Percentiles rank a stretch among this genome's conserved stretches.
These are phyloP conservation scores for Ichthyophthirius multifiliis DNA, from an alignment of 169 alveolate species.

Conservation along the genomic window DNA sequence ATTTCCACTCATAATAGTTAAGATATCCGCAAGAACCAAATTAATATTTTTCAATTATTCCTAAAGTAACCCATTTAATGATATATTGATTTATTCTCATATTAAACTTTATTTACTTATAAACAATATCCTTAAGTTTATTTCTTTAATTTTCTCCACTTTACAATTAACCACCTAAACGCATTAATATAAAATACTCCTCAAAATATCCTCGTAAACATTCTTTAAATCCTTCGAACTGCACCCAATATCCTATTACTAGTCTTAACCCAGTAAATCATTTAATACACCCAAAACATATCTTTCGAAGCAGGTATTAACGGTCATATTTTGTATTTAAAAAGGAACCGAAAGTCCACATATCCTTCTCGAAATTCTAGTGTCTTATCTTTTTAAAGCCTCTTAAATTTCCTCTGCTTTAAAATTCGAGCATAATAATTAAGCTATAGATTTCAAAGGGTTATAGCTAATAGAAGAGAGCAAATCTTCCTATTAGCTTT, in stretches of 20 bases:
- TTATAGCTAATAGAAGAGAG: neutral
- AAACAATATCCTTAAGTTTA: neutral
- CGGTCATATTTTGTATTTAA: neutral
- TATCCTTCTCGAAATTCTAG: slow-evolving; percentile 28
- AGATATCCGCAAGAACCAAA: neutral
- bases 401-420: neutral
- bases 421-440: slow-evolving; percentile 4
- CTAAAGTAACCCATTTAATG: neutral
- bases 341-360: slow-evolving; percentile 4
- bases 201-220: neutral
- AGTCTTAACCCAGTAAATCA: neutral
- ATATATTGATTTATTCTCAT: neutral
- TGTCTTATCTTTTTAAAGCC: slow-evolving; percentile 13
- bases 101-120: neutral
- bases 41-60: neutral
- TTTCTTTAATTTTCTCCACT: neutral
- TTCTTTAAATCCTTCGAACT: neutral
- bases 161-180: neutral
- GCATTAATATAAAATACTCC: neutral
- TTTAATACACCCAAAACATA: neutral
- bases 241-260: neutral
- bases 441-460: slow-evolving; percentile 25
- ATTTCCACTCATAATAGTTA: neutral
- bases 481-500: neutral
- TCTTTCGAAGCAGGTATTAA: neutral